Evolutionary conservation across 495 filamentous ascomycete species (phyloP), one percentile per base, ranked within the genome.

Genomic region (Letharia columbiana): DNA sequence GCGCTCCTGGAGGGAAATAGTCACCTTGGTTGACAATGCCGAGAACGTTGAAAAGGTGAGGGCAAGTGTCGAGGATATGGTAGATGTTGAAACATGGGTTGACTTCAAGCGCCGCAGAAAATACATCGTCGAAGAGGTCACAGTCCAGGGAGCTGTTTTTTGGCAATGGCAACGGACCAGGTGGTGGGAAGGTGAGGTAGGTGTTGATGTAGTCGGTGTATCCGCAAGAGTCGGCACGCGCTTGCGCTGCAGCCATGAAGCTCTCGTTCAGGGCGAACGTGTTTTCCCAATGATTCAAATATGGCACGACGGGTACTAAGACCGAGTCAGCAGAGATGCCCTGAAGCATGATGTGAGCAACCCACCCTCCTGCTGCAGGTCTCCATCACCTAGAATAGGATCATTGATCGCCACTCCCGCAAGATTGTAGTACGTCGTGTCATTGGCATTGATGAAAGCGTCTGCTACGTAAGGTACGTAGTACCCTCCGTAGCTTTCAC

Each of bases 71-170:
- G 66, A 74, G 78, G 69, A 85, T 77, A 59, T 82, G 76, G 73
- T 86, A 87, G 33, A 85, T 72, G 67, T 87, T 80, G 74, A 84
- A 88, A 74, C 85, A 88, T 0, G 85, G 84, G 73, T 87, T 87
- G 39, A 77, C 69, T 6, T 72, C 71, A 37, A 79, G 69, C 18
- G 77, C 79, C 60, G 80, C 83, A 20, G 76, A 66, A 67, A 78
- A 75, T 42, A 81, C 77, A 50, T 79, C 69, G 68, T 77, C 78
- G 65, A 79, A 86, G 57, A 87, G 66, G 63, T 82, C 80, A 66
- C 86, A 88, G 67, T 70, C 72, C 71, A 77, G 72, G 62, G 77
- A 74, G 70, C 68, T 65, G 35, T 41, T 64, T 1, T 37, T 61
- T 1, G 61, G 47, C 35, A 15, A 33, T 42, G 66, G 66, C 2